Base-by-base conservation (phyloP, 345 rosid genomes). In the Garcia nutans region DNA sequence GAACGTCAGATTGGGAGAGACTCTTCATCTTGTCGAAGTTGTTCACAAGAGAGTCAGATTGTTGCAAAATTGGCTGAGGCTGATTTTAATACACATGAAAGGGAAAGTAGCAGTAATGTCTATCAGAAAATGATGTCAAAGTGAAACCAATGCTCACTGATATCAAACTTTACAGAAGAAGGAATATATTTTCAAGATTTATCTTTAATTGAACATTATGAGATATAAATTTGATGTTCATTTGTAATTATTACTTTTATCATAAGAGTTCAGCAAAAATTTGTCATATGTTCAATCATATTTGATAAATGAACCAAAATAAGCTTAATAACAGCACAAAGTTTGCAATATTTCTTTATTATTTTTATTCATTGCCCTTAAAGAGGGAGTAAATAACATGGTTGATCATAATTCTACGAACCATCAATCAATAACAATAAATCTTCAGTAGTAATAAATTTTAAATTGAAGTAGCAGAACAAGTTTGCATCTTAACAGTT, bases 401-500 rank as follows among this genome's bases (percentile, higher is more conserved):
- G 72, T 50, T 47, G 33, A 49, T 68, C 33, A 45, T 17, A 13
- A 17, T 24, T 50, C 41, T 22, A 26, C 54, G 17, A 23, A 31
- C 17, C 26, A n/a, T 16, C 19, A 0, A 12, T 12, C 20, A 52
- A 5, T 52, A 13, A 16, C 33, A 31, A 33, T 13, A 61, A 26
- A 26, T 13, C 26, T 26, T 47, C 13, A 47, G 1, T 16, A 33
- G 10, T 12, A 12, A 37, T 17, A 31, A 6, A 63, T 11, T 47
- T 47, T 47, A 47, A 47, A 47, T 47, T 47, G 50, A 47, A 26
- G 33, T 50, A 54, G 24, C 77, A 58, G 76, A 63, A 79, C 97
- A 94, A 65, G 80, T 81, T 50, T 82, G 78, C 74, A 91, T 62
- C 58, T 59, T 3, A 37, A 91, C 81, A 12, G 56, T 75, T 17